Evolutionary conservation across 179 eudicot genomes (phyloP).

Genomic region (Monotropa hypopitys): DNA sequence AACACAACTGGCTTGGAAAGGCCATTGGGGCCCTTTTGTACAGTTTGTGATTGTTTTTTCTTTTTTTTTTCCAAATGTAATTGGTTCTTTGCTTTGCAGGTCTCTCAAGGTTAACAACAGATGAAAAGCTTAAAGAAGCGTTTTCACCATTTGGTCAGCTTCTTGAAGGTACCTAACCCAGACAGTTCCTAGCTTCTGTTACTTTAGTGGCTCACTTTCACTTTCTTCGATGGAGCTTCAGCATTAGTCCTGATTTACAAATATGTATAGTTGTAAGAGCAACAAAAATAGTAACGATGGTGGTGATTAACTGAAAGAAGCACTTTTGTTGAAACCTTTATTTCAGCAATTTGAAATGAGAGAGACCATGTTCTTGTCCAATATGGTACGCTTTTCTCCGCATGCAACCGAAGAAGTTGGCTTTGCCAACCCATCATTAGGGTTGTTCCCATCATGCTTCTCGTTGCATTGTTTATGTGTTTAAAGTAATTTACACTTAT

Average conservation of each 20-base stretch:
- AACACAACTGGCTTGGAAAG: background rate
- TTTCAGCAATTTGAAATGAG: background rate
- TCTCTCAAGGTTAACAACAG: constrained; percentile 68
- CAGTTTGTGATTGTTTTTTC: background rate
- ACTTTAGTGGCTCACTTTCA: background rate
- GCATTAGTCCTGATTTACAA: background rate
- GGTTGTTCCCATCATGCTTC: background rate
- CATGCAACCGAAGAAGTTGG: background rate
- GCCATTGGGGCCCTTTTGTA: background rate
- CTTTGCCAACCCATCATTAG: background rate
- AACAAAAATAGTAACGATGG: background rate
- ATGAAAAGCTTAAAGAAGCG: constrained; percentile 66
- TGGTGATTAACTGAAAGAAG: background rate
- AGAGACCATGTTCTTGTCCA: background rate
- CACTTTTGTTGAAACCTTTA: background rate
- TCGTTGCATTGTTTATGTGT: background rate
- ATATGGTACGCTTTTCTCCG: background rate
- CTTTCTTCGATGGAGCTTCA: background rate
- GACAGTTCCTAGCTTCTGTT: background rate
- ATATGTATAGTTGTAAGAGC: background rate
- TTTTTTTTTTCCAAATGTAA: background rate
- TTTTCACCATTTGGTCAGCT: constrained; percentile 69
- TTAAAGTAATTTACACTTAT: background rate
- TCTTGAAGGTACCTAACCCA: constrained; percentile 43
- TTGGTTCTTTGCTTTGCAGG: constrained; percentile 28